Evolutionary conservation across 2,329 filamentous ascomycete genomes (phyloP), one percentile per base, ranked within the genome.

Genomic region (Zasmidium angulare): DNA sequence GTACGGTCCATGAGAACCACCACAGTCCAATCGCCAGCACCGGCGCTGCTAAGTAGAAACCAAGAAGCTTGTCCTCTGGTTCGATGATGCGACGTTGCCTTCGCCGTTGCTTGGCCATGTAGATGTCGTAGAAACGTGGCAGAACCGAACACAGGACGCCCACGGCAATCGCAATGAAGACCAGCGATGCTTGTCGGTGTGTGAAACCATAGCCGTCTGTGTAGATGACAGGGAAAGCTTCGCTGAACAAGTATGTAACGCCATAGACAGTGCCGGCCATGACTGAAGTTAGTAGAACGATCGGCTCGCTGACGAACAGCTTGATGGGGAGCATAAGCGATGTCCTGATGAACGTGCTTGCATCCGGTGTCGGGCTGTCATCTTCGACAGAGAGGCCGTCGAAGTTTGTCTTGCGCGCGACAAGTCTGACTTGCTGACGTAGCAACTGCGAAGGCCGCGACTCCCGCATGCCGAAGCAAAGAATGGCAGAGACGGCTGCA

Each of bases 141-240:
- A 81, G 63, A 17, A 79, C 72, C 20, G 76, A 79, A 26, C 78
- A 65, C 9, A 74, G 43, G 1, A 77, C 71, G 2, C 80, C 80
- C 0, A 90, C 75, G 86, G 90, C 71, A 86, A 91, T 66, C 82
- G 76, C 63, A 69, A 80, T 80, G 74, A 88, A 82, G 76, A 73
- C 48, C 71, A 78, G 66, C 63, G 74, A 60, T 88, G 90, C 66
- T 2, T 75, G 64, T 1, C 71, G 63, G 1, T 60, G 55, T 2
- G 68, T 62, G 62, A 80, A 74, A 2, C 72, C 71, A 50, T 63
- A 69, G 22, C 48, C 58, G 2, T 57, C 43, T 26, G 70, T 56
- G 64, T 79, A 82, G 2, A 81, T 73, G 0, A 71, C 64, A 0
- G 71, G 69, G 0, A 81, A 64, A 0, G 76, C 73, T 69, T 81